Conservation (phyloP, 163 green algal genomes). For the Scenedesmus sp. region DNA sequence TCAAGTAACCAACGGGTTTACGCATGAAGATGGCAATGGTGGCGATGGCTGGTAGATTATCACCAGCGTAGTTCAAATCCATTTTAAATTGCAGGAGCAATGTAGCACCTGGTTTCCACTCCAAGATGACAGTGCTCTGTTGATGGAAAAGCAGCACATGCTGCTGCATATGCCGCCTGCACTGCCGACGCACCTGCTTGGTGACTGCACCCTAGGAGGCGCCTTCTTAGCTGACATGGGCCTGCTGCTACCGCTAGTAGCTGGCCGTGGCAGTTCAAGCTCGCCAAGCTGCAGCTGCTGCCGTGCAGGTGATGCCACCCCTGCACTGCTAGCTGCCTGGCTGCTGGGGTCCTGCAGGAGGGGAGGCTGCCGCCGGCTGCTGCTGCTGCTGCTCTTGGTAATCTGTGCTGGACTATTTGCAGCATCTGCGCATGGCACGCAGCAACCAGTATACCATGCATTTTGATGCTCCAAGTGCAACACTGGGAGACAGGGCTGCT, state of each 20-base stretch:
- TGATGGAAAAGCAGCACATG: not conserved
- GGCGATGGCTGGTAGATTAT: too few species aligned
- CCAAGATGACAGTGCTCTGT: not conserved
- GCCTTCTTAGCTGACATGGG: slow-evolving; percentile 53
- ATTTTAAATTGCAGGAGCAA: too few species aligned
- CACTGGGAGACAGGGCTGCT: too few species aligned
- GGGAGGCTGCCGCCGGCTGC: slow-evolving; percentile 41
- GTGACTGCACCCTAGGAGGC: slow-evolving; percentile 10
- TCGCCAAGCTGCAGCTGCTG: slow-evolving; percentile 42
- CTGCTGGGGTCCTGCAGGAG: slow-evolving; percentile 38
- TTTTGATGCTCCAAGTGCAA: too few species aligned
- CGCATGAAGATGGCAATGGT: too few species aligned
- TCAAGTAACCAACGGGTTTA: too few species aligned
- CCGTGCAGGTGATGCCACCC: not conserved
- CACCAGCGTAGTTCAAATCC: too few species aligned
- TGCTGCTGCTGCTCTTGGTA: slow-evolving; percentile 50
- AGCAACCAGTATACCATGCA: too few species aligned
- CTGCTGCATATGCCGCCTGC: not conserved
- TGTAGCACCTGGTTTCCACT: too few species aligned
- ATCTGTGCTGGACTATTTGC: not conserved
- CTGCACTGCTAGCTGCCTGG: not conserved
- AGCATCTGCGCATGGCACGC: not conserved
- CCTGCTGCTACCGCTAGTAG: not conserved
- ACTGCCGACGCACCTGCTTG: slow-evolving; percentile 33
- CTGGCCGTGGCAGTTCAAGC: slow-evolving; percentile 21